Percentiles rank a stretch among this genome's conserved stretches.
These are phyloP conservation scores for Alternaria gaisen DNA, from an alignment of 2,329 filamentous ascomycete genomes.

Conservation along the genomic window DNA sequence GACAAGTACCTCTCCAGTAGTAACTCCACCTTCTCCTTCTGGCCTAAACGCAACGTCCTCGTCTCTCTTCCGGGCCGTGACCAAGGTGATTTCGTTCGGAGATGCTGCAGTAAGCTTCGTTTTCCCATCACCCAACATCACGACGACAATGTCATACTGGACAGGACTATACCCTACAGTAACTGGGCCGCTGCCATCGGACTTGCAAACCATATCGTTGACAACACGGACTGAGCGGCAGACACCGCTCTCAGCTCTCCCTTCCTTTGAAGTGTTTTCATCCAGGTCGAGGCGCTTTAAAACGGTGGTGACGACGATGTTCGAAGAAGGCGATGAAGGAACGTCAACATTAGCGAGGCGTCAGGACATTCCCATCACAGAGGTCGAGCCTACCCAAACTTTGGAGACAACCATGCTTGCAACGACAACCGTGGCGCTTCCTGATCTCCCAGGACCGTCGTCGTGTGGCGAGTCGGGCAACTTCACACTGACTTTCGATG, in stretches of 20 bases:
- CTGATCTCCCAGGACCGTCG: slow-evolving; percentile 24
- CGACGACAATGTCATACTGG: slow-evolving; percentile 46
- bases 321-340: slow-evolving; percentile 7
- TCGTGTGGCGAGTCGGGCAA: slow-evolving; percentile 57
- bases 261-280: slow-evolving; percentile 26
- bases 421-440: slow-evolving; percentile 2
- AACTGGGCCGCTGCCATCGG: slow-evolving; percentile 35
- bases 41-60: slow-evolving; percentile 6
- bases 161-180: slow-evolving; percentile 41
- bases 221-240: slow-evolving; percentile 36
- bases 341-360: slow-evolving; percentile 7
- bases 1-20: not conserved
- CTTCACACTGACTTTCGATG: slow-evolving; percentile 51
- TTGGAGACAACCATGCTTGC: not conserved
- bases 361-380: not conserved
- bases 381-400: not conserved
- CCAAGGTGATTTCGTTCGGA: slow-evolving; percentile 38
- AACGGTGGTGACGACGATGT: slow-evolving; percentile 21
- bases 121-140: slow-evolving; percentile 41
- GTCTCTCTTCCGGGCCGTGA: slow-evolving; percentile 24
- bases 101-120: slow-evolving; percentile 36
- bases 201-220: slow-evolving; percentile 28
- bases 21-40: not conserved
- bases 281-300: slow-evolving; percentile 22
- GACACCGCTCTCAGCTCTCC: slow-evolving; percentile 32